A percentile compares a stretch with the other conserved stretches of the same genome.
These are phyloP conservation scores for Ilyonectria robusta DNA, from an alignment of 2,329 filamentous ascomycete species.

Conservation along the genomic window DNA sequence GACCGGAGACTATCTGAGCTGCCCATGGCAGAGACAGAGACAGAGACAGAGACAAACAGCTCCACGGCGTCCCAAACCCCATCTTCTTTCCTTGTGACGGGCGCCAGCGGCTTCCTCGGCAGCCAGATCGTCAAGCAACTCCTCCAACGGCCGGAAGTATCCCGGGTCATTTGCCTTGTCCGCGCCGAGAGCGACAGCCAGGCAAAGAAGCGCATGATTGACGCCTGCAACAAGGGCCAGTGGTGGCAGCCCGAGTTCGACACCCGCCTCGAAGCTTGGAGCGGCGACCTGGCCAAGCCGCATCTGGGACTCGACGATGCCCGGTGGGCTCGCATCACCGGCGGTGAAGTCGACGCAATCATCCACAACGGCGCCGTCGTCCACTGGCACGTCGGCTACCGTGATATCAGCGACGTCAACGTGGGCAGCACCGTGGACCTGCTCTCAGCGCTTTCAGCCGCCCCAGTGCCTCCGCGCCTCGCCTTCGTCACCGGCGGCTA, in stretches of 20 bases:
- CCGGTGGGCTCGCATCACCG: slow-evolving; percentile 1
- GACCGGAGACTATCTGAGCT: slow-evolving; percentile 11
- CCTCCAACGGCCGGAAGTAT: not conserved
- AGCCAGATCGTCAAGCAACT: slow-evolving; percentile 17
- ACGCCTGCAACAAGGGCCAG: slow-evolving; percentile 19
- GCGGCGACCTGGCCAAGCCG: slow-evolving; percentile 18
- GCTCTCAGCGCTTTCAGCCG: slow-evolving; percentile 9
- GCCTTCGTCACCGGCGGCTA: slow-evolving; percentile 23
- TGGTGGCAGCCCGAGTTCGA: slow-evolving; percentile 20
- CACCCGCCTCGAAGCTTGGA: slow-evolving; percentile 24
- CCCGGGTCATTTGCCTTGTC: slow-evolving; percentile 7
- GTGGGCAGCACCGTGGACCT: slow-evolving; percentile 30
- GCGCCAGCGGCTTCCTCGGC: slow-evolving; percentile 11
- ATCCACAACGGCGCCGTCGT: slow-evolving; percentile 15
- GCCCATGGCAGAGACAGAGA: not conserved
- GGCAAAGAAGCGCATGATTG: slow-evolving; percentile 19
- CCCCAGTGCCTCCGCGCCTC: slow-evolving; percentile 16
- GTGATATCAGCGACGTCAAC: slow-evolving; percentile 25
- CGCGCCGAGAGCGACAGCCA: slow-evolving; percentile 16
- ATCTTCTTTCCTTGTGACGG: slow-evolving; percentile 12
- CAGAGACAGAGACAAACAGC: not conserved
- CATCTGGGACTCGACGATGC: slow-evolving; percentile 7
- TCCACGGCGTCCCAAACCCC: not conserved
- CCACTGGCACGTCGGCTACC: slow-evolving; percentile 19
- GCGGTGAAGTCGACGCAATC: not conserved